Evolutionary conservation across 495 filamentous ascomycete genomes (phyloP).

Genomic region (Oleoguttula mirabilis): DNA sequence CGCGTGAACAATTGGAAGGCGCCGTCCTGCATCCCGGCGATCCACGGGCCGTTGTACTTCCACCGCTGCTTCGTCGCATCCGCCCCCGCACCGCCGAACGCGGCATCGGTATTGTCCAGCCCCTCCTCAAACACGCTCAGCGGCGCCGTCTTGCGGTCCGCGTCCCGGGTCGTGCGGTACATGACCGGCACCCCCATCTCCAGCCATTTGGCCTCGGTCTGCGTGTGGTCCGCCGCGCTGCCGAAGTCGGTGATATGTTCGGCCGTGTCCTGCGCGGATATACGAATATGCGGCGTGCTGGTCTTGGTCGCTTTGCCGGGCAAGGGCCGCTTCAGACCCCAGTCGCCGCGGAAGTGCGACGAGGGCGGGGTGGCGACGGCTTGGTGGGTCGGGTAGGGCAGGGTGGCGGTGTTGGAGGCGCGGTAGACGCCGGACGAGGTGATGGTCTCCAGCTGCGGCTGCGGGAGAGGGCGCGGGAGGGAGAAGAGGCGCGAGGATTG

Average conservation of each 20-base stretch:
- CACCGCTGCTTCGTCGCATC: slow-evolving; percentile 35
- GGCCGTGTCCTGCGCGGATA: slow-evolving; percentile 66
- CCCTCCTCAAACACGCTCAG: slow-evolving; percentile 47
- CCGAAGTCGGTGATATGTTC: slow-evolving; percentile 89
- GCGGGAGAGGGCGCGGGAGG: slow-evolving; percentile 44
- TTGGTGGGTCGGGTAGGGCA: slow-evolving; percentile 68
- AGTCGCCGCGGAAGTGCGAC: slow-evolving; percentile 72
- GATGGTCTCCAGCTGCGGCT: slow-evolving; percentile 31
- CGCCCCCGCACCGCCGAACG: slow-evolving; percentile 15
- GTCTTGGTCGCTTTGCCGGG: slow-evolving; percentile 64
- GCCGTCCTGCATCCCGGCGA: slow-evolving; percentile 58
- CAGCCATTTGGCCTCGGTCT: slow-evolving; percentile 77
- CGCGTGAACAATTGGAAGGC: slow-evolving; percentile 58
- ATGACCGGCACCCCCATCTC: slow-evolving; percentile 59
- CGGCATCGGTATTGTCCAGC: slow-evolving; percentile 35
- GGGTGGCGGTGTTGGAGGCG: slow-evolving; percentile 48
- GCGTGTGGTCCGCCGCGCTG: slow-evolving; percentile 67
- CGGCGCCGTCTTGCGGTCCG: background rate
- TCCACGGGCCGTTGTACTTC: slow-evolving; percentile 73
- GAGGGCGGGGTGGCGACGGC: slow-evolving; percentile 67
- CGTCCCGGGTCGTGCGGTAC: slow-evolving; percentile 26
- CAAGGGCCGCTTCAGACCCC: slow-evolving; percentile 83
- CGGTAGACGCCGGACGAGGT: slow-evolving; percentile 33
- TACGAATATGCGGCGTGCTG: slow-evolving; percentile 55
- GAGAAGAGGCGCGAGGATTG: slow-evolving; percentile 55